phyloP scores from a whole-genome alignment of 176 grass and related monocot genomes.

The Chloris gayana region DNA sequence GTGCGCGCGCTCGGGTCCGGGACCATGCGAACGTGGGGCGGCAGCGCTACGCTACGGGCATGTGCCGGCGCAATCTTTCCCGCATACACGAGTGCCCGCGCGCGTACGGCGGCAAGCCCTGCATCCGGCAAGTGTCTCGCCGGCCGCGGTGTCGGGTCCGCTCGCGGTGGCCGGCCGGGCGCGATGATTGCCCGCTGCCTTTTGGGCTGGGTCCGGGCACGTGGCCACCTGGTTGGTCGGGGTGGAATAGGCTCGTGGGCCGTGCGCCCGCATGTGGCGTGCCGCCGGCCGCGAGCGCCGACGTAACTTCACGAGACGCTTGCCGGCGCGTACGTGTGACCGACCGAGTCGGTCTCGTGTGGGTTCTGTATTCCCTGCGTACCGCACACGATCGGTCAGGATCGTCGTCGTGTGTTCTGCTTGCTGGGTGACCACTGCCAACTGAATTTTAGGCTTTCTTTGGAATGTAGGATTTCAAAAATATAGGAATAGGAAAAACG shows the following conservation, averaged over 20 bases:
- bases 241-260: background rate
- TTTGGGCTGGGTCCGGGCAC: background rate
- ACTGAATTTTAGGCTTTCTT: background rate
- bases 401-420: background rate
- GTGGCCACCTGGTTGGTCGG: constrained; percentile 19
- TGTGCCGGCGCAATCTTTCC: background rate
- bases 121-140: constrained; percentile 22
- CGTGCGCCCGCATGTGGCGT: background rate
- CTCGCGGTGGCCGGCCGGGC: background rate
- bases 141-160: background rate
- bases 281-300: background rate
- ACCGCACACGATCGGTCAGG: background rate
- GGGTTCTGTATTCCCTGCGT: background rate
- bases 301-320: background rate
- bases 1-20: constrained; percentile 20
- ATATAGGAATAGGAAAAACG: no score
- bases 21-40: constrained; percentile 29
- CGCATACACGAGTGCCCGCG: constrained; percentile 7
- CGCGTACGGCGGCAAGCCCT: background rate
- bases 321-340: background rate
- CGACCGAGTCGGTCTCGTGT: background rate
- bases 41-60: background rate
- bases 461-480: no score
- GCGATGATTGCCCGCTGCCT: constrained; percentile 4
- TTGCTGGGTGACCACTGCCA: background rate